Evolutionary conservation across 257 asterid genomes (phyloP), one percentile per base, ranked within the genome.

Genomic region (Scutellaria galericulata): DNA sequence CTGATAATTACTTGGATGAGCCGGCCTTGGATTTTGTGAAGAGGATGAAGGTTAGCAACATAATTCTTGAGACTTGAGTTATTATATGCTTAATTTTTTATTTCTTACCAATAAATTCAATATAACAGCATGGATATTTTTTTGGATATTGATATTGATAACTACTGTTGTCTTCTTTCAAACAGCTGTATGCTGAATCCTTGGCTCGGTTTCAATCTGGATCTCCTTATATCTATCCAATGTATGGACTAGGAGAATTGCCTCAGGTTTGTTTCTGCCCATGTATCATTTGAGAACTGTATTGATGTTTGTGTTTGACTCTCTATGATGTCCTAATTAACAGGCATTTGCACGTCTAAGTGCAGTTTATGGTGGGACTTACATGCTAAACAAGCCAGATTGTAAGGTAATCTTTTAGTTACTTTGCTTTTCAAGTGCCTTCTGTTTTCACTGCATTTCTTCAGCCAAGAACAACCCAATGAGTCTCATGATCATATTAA

Each of bases 261-360:
- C 99, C 99, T 56, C 99, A 95, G 99, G 99, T 94, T 77, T 80
- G 82, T 82, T 71, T 71, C 70, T 48, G 40, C 40, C 59, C 66
- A 57, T 64, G 51, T 57, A 45, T 46, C 24, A 42, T 57, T 74
- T 78, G 12, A 42, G 18, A 51, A 31, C 40, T 64, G 50, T 22
- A 9, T 44, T 24, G 37, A 22, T 50, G 22, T 50, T 22, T 48
- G 66, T 44, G 20, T 3, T 27, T 55, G 72, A 45, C 51, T 51
- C 6, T 22, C 66, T 65, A 5, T 58, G 7, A 35, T 58, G 59
- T 64, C 61, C n/a, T 50, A 72, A 37, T 68, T 69, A 72, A 65
- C 88, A 94, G 99, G 99, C 97, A 20, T 95, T 95, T 83, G 98
- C 99, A 60, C 98, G 99, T 63, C 90, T 95, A 12, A 95, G 99